Base-by-base conservation (phyloP, 108 stramenopile genomes). In the Nitzschia putrida region DNA sequence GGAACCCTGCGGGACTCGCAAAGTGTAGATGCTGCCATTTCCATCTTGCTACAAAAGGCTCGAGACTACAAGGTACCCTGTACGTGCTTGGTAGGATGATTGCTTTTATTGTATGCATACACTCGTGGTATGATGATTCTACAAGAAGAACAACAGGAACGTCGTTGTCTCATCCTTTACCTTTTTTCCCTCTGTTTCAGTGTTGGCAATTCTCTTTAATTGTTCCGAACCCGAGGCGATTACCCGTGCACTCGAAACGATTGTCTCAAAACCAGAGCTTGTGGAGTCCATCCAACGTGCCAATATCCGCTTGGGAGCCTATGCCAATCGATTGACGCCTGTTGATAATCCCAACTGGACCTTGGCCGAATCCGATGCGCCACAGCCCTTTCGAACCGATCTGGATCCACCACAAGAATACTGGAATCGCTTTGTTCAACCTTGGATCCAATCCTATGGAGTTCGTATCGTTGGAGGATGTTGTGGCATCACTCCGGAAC, bases 181-280 rank as follows among this genome's bases (percentile, higher is more conserved):
- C 4, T 4, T 34, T 34, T 1, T 34, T 34, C 29, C 29, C 29
- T 3, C 4, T 34, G 29, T 4, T n/a, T 20, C 23, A 85, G 75
- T 88, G 14, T 64, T 80, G 41, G 90, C 72, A 53, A 68, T 94
- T 64, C 68, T 94, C 2, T 90, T 94, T 64, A 94, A 94, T 60
- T 94, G 93, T 65, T 69, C 76, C 50, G 85, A 88, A 52, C 93
- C 93, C 0, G 93, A 94, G 71, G 81, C 87, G 7, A 87, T 94
- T 10, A 85, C 80, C 0, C 79, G 68, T 61, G 89, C 88, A 10
- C 68, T 94, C 16, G 56, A 77, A 42, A 51, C 63, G 18, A 80
- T 93, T 52, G 44, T 45, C 10, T n/a, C 50, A 3, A 56, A 80
- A 57, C 6, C 67, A 13, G 43, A 74, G 0, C 69, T 85, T 14